phyloP scores from a whole-genome alignment of 1,284 basidiomycete genomes.

The Ganoderma sp. region DNA sequence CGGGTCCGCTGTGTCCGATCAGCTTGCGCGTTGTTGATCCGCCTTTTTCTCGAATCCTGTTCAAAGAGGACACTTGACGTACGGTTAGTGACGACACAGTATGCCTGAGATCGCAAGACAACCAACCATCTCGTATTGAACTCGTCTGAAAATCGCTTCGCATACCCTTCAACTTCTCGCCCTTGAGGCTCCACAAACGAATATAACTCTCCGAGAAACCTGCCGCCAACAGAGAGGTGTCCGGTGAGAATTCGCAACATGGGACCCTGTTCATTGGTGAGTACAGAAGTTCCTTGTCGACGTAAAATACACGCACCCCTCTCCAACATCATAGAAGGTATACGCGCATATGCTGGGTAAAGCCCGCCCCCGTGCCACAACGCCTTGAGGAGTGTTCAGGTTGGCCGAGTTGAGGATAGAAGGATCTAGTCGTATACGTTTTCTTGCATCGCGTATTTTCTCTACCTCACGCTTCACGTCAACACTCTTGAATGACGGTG shows the following conservation, averaged over 20 bases:
- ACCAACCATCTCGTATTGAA: constrained; percentile 73
- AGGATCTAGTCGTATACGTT: constrained; percentile 88
- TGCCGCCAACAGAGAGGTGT: constrained; percentile 93
- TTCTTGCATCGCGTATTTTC: constrained; percentile 87
- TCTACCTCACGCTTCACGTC: constrained; percentile 95
- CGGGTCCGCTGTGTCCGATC: constrained; percentile 95
- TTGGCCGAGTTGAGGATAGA: constrained; percentile 62
- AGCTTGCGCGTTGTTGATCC: constrained; percentile 88
- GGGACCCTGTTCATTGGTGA: constrained; percentile 63
- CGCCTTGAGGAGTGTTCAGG: constrained; percentile 62
- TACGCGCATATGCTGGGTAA: constrained; percentile 93
- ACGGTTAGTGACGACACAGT: constrained; percentile 15
- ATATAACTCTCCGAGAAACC: constrained; percentile 98
- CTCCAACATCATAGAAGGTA: constrained; percentile 89
- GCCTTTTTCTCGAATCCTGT: constrained; percentile 77
- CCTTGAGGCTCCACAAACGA: constrained; percentile 93
- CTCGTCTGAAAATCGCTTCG: constrained; percentile 77
- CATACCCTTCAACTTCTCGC: constrained; percentile 83
- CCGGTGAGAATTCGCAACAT: constrained; percentile 88
- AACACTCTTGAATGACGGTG: constrained; percentile 81
- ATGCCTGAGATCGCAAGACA: constrained; percentile 4
- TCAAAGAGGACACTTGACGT: constrained; percentile 60
- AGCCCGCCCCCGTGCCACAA: constrained; percentile 60
- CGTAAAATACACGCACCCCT: constrained; percentile 67
- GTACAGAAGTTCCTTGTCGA: not conserved